These are phyloP conservation scores for Leucocoprinus sp. DNA, from an alignment of 768 basidiomycete genomes.

Conservation along the genomic window DNA sequence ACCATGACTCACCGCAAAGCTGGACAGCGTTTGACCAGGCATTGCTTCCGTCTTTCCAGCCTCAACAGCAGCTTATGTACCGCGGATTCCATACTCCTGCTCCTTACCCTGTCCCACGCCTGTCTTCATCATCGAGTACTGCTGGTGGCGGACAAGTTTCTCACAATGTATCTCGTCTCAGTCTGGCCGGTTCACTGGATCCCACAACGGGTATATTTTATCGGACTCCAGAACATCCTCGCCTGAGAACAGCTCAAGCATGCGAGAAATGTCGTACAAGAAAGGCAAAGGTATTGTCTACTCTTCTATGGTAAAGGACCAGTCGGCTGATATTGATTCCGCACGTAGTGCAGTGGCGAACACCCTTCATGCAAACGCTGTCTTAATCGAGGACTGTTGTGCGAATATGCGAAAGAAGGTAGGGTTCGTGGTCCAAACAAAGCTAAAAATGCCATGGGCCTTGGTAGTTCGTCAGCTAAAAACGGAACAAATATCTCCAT, in stretches of 20 bases:
- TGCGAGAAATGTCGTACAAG: constrained; percentile 67
- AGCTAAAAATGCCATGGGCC: constrained; percentile 27
- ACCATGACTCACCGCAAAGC: constrained; percentile 15
- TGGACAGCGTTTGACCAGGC: constrained; percentile 23
- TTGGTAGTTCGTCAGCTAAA: constrained; percentile 8
- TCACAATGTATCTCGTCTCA: constrained; percentile 8
- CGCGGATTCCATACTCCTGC: constrained; percentile 15
- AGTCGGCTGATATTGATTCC: neutral
- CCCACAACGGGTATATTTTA: constrained; percentile 61
- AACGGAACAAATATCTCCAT: constrained; percentile 7
- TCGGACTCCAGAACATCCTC: constrained; percentile 52
- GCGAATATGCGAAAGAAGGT: constrained; percentile 63
- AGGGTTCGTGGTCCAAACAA: constrained; percentile 57
- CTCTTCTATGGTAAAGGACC: neutral
- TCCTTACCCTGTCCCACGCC: constrained; percentile 22
- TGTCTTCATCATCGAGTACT: constrained; percentile 20
- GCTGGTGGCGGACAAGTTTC: constrained; percentile 10
- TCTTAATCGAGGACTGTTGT: constrained; percentile 43
- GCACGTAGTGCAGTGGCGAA: constrained; percentile 57
- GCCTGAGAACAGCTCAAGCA: constrained; percentile 63
- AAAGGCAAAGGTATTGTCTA: constrained; percentile 60
- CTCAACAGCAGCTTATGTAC: constrained; percentile 14
- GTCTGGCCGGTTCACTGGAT: constrained; percentile 53
- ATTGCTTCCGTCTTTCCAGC: constrained; percentile 12
- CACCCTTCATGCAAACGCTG: constrained; percentile 66